Percentiles rank a stretch among this genome's conserved stretches.
These are phyloP conservation scores for Puccinia coronata DNA, from an alignment of 1,284 basidiomycete genomes.

Conservation along the genomic window DNA sequence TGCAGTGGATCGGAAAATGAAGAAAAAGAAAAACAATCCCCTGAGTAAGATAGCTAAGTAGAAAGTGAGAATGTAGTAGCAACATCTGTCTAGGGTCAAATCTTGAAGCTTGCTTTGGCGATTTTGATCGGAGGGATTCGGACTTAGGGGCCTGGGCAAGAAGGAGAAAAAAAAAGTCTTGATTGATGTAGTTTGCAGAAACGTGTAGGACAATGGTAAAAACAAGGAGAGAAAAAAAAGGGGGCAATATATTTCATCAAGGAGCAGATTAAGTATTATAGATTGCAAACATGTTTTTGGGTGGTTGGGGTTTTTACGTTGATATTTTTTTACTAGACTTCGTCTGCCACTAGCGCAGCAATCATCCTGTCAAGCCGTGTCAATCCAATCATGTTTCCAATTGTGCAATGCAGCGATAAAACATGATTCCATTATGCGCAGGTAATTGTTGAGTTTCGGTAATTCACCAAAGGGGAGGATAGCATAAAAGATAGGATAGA, in stretches of 20 bases:
- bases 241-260: conserved; percentile 5
- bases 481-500: too few relatives aligned
- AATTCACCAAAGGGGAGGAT: neutral
- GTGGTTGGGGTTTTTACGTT: neutral
- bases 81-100: neutral
- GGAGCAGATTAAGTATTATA: neutral
- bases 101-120: neutral
- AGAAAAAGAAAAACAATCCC: neutral
- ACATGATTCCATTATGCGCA: neutral
- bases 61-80: neutral
- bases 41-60: neutral
- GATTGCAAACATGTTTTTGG: neutral
- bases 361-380: conserved; percentile 21
- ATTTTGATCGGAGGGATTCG: neutral
- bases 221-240: neutral
- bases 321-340: conserved; percentile 9
- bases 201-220: neutral
- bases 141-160: neutral
- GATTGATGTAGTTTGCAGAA: neutral
- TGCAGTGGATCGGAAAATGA: neutral
- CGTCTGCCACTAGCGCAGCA: conserved; percentile 31
- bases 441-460: neutral
- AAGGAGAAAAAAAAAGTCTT: neutral
- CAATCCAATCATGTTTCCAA: neutral
- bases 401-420: neutral